Conservation (phyloP, 192 early-diverging fungal species). For the Umbelopsis ramanniana region DNA sequence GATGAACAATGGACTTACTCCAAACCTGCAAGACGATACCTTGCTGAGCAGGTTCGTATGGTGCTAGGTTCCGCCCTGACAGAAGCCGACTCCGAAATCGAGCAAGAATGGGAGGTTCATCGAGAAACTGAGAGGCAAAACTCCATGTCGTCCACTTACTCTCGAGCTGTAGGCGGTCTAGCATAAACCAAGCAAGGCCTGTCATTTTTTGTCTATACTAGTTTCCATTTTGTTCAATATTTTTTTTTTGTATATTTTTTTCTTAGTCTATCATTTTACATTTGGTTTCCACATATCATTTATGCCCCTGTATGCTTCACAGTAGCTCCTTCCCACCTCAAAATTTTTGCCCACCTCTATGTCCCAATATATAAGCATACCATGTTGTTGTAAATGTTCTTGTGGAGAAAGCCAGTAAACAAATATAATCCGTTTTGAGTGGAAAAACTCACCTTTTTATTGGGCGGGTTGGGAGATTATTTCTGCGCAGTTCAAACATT, state of each 20-base stretch:
- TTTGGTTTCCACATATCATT: too few relatives aligned
- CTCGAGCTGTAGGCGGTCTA: slow-evolving; percentile 6
- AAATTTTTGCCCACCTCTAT: too few relatives aligned
- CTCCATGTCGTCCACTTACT: background rate
- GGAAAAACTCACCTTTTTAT: background rate
- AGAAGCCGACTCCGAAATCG: slow-evolving; percentile 12
- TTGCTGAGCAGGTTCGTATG: slow-evolving; percentile 13
- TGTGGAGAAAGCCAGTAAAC: background rate
- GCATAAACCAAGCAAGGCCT: background rate
- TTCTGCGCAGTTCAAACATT: background rate
- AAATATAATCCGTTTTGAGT: background rate
- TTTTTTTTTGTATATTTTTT: background rate
- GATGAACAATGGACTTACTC: background rate
- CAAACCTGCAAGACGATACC: background rate
- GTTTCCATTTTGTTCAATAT: background rate
- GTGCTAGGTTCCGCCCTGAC: slow-evolving; percentile 6
- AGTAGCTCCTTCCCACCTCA: too few relatives aligned
- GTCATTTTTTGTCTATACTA: background rate
- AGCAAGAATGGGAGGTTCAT: slow-evolving; percentile 5
- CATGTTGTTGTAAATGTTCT: too few relatives aligned
- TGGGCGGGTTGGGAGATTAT: background rate
- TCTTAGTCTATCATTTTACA: background rate
- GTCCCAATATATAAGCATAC: too few relatives aligned
- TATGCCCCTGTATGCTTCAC: too few relatives aligned
- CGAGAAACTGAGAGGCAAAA: background rate